These are phyloP conservation scores for Candida parachauliodes DNA, from an alignment of 805 yeast genomes.

Conservation along the genomic window DNA sequence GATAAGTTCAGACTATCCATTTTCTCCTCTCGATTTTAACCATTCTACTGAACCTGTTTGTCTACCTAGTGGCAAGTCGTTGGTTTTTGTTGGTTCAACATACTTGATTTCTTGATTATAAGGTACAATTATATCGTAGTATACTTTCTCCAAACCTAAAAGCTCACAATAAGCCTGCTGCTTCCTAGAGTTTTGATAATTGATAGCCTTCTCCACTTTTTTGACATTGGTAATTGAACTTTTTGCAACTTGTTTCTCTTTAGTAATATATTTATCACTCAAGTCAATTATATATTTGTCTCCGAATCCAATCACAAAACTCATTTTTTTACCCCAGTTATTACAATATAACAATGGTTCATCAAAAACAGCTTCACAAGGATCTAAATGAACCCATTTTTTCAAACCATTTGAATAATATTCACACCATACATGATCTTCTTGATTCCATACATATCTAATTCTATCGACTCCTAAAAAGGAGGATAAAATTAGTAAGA, in stretches of 20 bases:
- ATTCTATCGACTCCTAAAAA: constrained; percentile 43
- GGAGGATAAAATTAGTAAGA: constrained; percentile 65
- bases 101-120: constrained; percentile 27
- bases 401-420: constrained; percentile 57
- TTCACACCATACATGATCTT: constrained; percentile 97
- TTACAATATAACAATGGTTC: constrained; percentile 71
- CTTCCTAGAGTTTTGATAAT: constrained; percentile 14
- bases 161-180: constrained; percentile 3
- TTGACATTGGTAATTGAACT: constrained; percentile 5
- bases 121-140: constrained; percentile 32
- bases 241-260: constrained; percentile 21
- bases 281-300: constrained; percentile 65
- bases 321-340: constrained; percentile 95
- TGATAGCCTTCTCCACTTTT: constrained; percentile 12
- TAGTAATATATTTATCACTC: constrained; percentile 60
- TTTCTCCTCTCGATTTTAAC: constrained; percentile 79
- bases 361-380: constrained; percentile 84
- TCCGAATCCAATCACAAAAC: constrained; percentile 73
- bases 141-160: constrained; percentile 26
- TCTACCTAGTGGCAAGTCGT: constrained; percentile 45
- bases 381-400: constrained; percentile 86
- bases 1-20: no score
- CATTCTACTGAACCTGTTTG: constrained; percentile 76
- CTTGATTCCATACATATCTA: constrained; percentile 81
- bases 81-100: constrained; percentile 10